These are phyloP conservation scores for Neonectria sp. DNA, from an alignment of 2,329 filamentous ascomycete genomes.

Conservation along the genomic window DNA sequence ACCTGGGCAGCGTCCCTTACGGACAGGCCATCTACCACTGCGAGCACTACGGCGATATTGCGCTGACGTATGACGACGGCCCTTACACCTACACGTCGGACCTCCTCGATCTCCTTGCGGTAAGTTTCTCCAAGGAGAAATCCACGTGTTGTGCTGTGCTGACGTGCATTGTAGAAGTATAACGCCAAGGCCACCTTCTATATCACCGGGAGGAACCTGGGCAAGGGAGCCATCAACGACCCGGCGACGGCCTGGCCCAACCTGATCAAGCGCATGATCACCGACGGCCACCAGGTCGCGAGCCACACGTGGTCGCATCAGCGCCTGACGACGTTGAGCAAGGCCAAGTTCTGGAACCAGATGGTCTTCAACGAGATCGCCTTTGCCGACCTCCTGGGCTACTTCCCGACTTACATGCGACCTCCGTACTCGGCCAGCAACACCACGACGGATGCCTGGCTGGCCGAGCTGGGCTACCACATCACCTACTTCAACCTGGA, in stretches of 20 bases:
- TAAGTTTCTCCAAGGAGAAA: conserved; percentile 14
- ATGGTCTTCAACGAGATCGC: conserved; percentile 62
- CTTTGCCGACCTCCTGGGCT: conserved; percentile 57
- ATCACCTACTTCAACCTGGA: conserved; percentile 73
- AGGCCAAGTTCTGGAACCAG: conserved; percentile 54
- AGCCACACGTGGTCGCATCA: conserved; percentile 61
- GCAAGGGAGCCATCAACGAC: conserved; percentile 61
- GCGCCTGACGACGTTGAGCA: conserved; percentile 56
- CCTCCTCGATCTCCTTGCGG: conserved; percentile 57
- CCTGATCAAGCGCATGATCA: conserved; percentile 61
- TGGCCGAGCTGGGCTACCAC: conserved; percentile 68
- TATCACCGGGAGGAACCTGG: conserved; percentile 54
- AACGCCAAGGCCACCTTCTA: conserved; percentile 57
- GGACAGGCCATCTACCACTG: conserved; percentile 66
- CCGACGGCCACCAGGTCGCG: conserved; percentile 72
- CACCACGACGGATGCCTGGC: conserved; percentile 54
- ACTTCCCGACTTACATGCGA: conserved; percentile 61
- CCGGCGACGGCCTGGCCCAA: conserved; percentile 51
- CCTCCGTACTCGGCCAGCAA: conserved; percentile 64
- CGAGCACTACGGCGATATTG: conserved; percentile 54
- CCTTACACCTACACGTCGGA: conserved; percentile 59
- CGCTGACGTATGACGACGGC: conserved; percentile 64
- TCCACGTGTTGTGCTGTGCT: neutral
- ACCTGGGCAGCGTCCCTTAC: conserved; percentile 68
- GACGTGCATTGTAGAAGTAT: conserved; percentile 44